Percentiles rank a stretch among this genome's conserved stretches.
Evolutionary conservation across 2,329 filamentous ascomycete genomes (phyloP).

Genomic region (Arthroderma uncinatum): DNA sequence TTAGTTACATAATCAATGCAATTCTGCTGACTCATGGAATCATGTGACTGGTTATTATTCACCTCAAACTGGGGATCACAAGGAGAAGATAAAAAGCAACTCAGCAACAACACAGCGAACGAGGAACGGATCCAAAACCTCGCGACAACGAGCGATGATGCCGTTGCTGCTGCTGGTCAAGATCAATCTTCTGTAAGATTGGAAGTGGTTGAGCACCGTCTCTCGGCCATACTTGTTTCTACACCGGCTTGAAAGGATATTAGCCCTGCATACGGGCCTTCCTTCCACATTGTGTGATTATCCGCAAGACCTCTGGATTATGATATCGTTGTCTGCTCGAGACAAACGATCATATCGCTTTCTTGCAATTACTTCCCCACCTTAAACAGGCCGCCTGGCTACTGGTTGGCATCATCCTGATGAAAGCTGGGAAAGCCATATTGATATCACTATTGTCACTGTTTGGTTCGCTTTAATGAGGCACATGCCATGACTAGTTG

Average conservation of each 20-base stretch:
- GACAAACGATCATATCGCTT: background rate
- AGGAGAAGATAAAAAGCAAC: background rate
- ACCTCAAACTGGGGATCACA: background rate
- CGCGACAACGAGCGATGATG: conserved; percentile 3
- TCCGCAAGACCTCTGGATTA: background rate
- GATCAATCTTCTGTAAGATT: background rate
- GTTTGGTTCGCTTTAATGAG: background rate
- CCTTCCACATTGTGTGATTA: background rate
- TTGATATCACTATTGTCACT: background rate
- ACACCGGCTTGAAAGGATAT: background rate
- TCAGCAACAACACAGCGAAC: background rate
- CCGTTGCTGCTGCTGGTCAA: background rate
- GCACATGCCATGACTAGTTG: background rate
- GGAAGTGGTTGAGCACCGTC: background rate
- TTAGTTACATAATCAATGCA: background rate
- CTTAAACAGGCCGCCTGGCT: background rate
- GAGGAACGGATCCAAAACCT: background rate
- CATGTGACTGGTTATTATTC: background rate
- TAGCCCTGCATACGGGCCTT: background rate
- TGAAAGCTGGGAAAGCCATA: background rate
- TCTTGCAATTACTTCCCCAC: background rate
- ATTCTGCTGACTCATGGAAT: background rate
- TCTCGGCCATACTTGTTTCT: background rate
- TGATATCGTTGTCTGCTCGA: background rate
- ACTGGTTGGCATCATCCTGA: background rate